Evolutionary conservation across 169 alveolate species (phyloP).

Genomic region (Plasmodium ovale): DNA sequence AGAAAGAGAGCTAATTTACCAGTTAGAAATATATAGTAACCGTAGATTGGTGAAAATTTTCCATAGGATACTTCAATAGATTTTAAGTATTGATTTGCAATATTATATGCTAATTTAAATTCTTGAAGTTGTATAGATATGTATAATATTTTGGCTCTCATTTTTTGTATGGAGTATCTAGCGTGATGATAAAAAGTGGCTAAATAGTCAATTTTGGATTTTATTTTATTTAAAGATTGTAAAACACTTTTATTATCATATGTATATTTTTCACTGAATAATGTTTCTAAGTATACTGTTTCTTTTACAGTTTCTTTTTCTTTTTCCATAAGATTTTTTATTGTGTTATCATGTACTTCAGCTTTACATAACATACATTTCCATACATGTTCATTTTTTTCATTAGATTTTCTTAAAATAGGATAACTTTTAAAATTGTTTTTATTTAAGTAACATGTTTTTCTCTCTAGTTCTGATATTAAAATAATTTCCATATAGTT

Average conservation of each 20-base stretch:
- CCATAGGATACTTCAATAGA: slow-evolving; percentile 69
- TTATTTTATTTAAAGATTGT: slow-evolving; percentile 64
- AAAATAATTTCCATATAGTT: slow-evolving; percentile 47
- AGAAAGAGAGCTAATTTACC: slow-evolving; percentile 67
- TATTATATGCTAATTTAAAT: slow-evolving; percentile 66
- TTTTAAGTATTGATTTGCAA: slow-evolving; percentile 62
- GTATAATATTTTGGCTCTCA: slow-evolving; percentile 70
- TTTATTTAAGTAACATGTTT: slow-evolving; percentile 43
- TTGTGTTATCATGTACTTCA: slow-evolving; percentile 49
- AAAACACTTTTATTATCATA: slow-evolving; percentile 58
- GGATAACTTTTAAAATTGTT: slow-evolving; percentile 45
- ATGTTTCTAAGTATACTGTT: slow-evolving; percentile 20
- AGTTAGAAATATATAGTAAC: slow-evolving; percentile 63
- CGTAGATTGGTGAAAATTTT: slow-evolving; percentile 61
- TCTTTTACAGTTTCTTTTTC: slow-evolving; percentile 68
- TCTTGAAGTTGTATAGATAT: slow-evolving; percentile 69
- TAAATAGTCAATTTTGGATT: slow-evolving; percentile 59
- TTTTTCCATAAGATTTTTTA: slow-evolving; percentile 41
- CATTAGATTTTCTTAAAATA: slow-evolving; percentile 44
- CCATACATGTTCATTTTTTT: slow-evolving; percentile 25
- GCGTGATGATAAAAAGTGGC: slow-evolving; percentile 60
- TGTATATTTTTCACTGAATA: slow-evolving; percentile 59
- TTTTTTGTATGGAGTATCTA: slow-evolving; percentile 63
- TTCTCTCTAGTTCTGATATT: slow-evolving; percentile 58
- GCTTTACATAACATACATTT: slow-evolving; percentile 54